Percentiles rank a stretch among this genome's conserved stretches.
phyloP scores from a whole-genome alignment of 257 asterid genomes.

The Paulownia fortunei region DNA sequence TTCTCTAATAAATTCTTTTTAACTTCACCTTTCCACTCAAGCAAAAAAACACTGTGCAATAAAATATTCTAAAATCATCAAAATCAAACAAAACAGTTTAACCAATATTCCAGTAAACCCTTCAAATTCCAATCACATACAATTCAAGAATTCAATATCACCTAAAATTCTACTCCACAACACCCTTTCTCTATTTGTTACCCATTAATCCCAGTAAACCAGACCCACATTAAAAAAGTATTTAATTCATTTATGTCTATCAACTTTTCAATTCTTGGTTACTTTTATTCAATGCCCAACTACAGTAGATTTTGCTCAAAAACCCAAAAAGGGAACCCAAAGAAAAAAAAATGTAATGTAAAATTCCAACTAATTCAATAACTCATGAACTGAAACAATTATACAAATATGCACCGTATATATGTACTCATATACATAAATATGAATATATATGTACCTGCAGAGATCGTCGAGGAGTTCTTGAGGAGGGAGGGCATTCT shows the following conservation, averaged over 20 bases:
- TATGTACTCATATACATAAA: background rate
- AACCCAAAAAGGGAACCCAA: background rate
- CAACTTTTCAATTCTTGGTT: background rate
- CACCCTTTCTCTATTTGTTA: background rate
- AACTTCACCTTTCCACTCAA: background rate
- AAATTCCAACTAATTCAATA: background rate
- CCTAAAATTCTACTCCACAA: background rate
- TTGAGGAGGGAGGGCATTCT: constrained; percentile 88
- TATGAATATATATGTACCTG: constrained; percentile 51
- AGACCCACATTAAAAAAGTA: background rate
- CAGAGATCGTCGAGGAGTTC: constrained; percentile 98
- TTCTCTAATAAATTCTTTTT: background rate
- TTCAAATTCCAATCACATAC: background rate
- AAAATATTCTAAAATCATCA: background rate
- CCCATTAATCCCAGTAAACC: background rate
- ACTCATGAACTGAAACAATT: background rate
- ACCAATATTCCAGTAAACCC: constrained; percentile 13
- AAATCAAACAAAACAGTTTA: background rate
- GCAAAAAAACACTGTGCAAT: background rate
- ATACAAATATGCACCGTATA: background rate
- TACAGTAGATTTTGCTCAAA: background rate
- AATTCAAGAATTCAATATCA: background rate
- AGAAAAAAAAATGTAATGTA: background rate
- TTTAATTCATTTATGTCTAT: background rate
- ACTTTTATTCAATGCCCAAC: background rate